phyloP scores from a whole-genome alignment of 2,329 filamentous ascomycete species.

The Colletotrichum sp. region DNA sequence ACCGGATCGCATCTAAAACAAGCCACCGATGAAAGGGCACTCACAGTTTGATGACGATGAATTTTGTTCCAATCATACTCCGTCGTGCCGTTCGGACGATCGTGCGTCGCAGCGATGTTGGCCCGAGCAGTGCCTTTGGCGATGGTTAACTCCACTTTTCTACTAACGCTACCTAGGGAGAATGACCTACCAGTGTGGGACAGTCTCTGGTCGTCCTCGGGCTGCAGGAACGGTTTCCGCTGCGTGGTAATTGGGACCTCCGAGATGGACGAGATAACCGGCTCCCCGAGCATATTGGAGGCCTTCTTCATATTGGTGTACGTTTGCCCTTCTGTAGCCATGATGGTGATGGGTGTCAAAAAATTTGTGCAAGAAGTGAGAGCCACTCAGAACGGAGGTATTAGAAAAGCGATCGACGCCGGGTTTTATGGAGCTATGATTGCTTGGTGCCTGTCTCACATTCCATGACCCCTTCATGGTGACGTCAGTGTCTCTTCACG shows the following conservation, averaged over 20 bases:
- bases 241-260: conserved; percentile 29
- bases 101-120: conserved; percentile 38
- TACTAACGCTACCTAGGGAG: neutral
- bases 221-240: conserved; percentile 33
- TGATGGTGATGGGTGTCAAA: neutral
- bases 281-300: neutral
- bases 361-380: neutral
- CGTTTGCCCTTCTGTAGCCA: neutral
- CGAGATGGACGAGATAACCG: conserved; percentile 7
- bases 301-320: neutral
- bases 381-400: neutral
- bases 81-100: conserved; percentile 38
- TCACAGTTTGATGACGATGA: conserved; percentile 36
- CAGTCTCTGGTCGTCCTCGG: conserved; percentile 29
- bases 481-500: conserved; percentile 1
- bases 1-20: accelerated
- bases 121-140: conserved; percentile 34
- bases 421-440: neutral
- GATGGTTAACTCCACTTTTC: neutral
- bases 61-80: conserved; percentile 32
- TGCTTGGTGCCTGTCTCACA: neutral
- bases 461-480: neutral
- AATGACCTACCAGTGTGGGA: conserved; percentile 27
- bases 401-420: neutral
- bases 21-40: neutral